phyloP scores from a whole-genome alignment of 768 basidiomycete genomes.

The Boletellus sp. region DNA sequence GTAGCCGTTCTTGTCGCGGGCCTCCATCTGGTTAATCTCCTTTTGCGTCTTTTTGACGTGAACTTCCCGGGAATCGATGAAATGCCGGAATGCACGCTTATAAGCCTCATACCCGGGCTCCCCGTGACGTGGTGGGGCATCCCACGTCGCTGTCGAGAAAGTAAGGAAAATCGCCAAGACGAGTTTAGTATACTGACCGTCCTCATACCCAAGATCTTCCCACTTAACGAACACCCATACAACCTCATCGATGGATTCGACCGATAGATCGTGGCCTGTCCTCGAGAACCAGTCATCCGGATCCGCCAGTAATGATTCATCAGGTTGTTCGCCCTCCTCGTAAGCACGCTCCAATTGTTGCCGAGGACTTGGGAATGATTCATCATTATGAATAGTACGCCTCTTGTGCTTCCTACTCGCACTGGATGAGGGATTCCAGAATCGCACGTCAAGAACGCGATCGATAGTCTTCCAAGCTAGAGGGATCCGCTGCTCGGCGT shows the following conservation, averaged over 20 bases:
- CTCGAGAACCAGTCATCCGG: conserved; percentile 49
- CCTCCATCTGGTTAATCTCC: conserved; percentile 44
- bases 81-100: conserved; percentile 61
- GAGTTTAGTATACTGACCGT: conserved; percentile 49
- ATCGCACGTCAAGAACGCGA: conserved; percentile 77
- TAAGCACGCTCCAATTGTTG: conserved; percentile 39
- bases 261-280: conserved; percentile 41
- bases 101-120: conserved; percentile 64
- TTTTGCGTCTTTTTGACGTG: conserved; percentile 46
- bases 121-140: conserved; percentile 68
- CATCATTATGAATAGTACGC: conserved; percentile 23
- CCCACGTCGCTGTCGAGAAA: conserved; percentile 73
- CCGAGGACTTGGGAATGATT: conserved; percentile 13
- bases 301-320: conserved; percentile 49
- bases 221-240: conserved; percentile 90
- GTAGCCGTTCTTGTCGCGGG: conserved; percentile 55
- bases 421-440: conserved; percentile 48
- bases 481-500: conserved; percentile 76
- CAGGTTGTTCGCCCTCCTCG: conserved; percentile 63
- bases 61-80: conserved; percentile 59
- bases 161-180: not conserved
- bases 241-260: conserved; percentile 56
- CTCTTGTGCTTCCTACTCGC: conserved; percentile 11
- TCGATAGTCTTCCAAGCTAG: conserved; percentile 85
- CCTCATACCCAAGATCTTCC: conserved; percentile 89